These are phyloP conservation scores for Zygoascus tannicola DNA, from an alignment of 805 yeast species.

Conservation along the genomic window DNA sequence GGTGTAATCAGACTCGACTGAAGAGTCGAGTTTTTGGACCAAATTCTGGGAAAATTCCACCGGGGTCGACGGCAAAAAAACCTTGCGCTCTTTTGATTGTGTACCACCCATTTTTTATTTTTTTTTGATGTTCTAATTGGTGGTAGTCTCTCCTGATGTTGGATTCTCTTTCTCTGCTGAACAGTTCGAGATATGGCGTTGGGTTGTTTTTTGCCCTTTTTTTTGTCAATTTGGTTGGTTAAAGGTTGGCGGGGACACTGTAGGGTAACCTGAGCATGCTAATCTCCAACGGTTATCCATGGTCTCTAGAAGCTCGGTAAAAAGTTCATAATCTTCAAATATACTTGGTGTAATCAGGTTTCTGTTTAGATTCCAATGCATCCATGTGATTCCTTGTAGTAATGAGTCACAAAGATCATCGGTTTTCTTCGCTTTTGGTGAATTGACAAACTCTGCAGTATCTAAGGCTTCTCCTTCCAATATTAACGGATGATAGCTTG, in stretches of 20 bases:
- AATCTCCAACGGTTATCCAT: conserved; percentile 1
- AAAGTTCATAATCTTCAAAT: neutral
- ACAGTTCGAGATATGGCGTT: no score
- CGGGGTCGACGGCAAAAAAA: conserved; percentile 27
- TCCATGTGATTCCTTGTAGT: conserved; percentile 49
- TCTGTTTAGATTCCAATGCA: conserved; percentile 34
- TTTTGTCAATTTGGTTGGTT: neutral
- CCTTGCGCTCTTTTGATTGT: conserved; percentile 11
- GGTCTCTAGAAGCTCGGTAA: neutral
- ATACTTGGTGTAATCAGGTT: neutral
- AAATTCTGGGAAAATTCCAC: conserved; percentile 26
- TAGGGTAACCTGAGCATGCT: neutral
- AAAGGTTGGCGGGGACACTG: neutral
- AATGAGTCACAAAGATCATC: conserved; percentile 62
- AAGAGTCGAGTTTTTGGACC: conserved; percentile 25
- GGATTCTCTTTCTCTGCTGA: no score
- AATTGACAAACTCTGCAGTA: neutral
- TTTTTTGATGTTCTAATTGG: no score
- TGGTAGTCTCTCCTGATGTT: neutral
- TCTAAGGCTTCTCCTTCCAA: neutral
- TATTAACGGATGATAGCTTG: neutral
- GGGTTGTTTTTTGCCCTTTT: no score
- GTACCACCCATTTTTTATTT: neutral
- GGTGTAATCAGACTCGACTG: conserved; percentile 29
- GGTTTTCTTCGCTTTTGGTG: conserved; percentile 32